Conservation (phyloP, 208 protist genomes). For the Trypanosoma scelopori region DNA sequence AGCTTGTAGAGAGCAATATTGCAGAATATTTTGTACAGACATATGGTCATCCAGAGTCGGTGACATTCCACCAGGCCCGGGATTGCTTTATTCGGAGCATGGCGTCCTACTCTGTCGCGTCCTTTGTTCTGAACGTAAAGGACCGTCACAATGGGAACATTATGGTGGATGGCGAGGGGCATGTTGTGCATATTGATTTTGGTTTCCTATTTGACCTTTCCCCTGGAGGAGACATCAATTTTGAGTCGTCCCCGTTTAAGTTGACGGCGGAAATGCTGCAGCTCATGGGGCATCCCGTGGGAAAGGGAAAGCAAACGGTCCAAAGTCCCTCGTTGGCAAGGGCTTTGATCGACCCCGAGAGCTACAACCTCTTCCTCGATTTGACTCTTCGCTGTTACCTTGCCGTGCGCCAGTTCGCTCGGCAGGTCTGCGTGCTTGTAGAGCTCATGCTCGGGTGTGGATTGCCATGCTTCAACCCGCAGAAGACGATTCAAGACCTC, state of each 20-base stretch:
- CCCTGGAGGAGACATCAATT: constrained; percentile 94
- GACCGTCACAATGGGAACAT: constrained; percentile 96
- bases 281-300: constrained; percentile 87
- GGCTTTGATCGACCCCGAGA: constrained; percentile 81
- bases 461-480: constrained; percentile 87
- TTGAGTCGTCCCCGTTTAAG: constrained; percentile 94
- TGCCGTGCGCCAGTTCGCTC: constrained; percentile 78
- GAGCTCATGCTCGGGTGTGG: constrained; percentile 87
- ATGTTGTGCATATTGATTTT: constrained; percentile 98
- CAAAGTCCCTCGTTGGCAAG: constrained; percentile 55
- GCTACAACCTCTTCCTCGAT: constrained; percentile 80
- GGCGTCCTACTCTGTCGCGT: constrained; percentile 93
- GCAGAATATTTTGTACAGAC: constrained; percentile 92
- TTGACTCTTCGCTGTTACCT: constrained; percentile 83
- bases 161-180: constrained; percentile 88
- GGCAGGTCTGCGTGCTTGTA: constrained; percentile 77
- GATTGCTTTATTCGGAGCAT: constrained; percentile 92
- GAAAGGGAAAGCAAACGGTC: constrained; percentile 49
- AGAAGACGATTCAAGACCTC: constrained; percentile 76
- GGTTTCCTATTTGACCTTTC: constrained; percentile 96
- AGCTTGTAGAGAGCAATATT: constrained; percentile 85
- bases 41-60: constrained; percentile 84
- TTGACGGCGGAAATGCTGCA: constrained; percentile 91
- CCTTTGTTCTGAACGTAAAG: constrained; percentile 95
- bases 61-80: constrained; percentile 81